A percentile compares a stretch with the other conserved stretches of the same genome.
Conservation (phyloP, 805 yeast genomes). For the Candida gorgasii region DNA sequence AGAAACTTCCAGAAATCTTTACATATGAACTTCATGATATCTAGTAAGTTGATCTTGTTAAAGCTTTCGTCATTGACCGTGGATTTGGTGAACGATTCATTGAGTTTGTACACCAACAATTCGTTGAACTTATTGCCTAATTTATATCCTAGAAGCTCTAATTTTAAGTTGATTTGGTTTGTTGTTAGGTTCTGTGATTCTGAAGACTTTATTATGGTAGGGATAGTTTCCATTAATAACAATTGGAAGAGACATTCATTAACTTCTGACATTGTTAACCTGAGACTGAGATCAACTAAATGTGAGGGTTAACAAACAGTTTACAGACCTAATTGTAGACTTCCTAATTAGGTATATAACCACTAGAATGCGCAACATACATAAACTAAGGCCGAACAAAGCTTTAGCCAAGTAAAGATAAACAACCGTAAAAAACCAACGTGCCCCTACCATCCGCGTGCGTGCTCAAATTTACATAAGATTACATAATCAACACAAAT, state of each 20-base stretch:
- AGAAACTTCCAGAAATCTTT: constrained; percentile 86
- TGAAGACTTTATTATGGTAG: constrained; percentile 14
- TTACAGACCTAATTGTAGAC: constrained; percentile 4
- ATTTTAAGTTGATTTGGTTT: constrained; percentile 13
- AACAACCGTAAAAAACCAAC: too few relatives aligned
- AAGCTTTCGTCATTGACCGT: constrained; percentile 14
- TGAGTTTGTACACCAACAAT: constrained; percentile 42
- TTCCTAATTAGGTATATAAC: constrained; percentile 1
- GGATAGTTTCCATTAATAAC: constrained; percentile 17
- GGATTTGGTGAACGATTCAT: constrained; percentile 24
- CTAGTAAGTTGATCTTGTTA: constrained; percentile 62
- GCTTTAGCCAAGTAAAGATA: too few relatives aligned
- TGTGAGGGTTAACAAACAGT: background rate
- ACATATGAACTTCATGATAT: constrained; percentile 89
- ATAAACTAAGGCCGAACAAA: too few relatives aligned
- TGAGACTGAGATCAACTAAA: background rate
- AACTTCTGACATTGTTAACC: constrained; percentile 9
- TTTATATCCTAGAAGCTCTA: constrained; percentile 71
- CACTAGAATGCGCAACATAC: too few relatives aligned
- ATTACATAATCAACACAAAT: too few relatives aligned
- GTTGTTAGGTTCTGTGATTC: constrained; percentile 6
- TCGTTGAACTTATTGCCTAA: constrained; percentile 62
- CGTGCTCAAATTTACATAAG: constrained; percentile 1
- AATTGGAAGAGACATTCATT: constrained; percentile 14
- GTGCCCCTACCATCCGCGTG: too few relatives aligned